Evolutionary conservation across 2,329 filamentous ascomycete genomes (phyloP), one percentile per base, ranked within the genome.

Genomic region (Pseudophaeomoniella oleicola): DNA sequence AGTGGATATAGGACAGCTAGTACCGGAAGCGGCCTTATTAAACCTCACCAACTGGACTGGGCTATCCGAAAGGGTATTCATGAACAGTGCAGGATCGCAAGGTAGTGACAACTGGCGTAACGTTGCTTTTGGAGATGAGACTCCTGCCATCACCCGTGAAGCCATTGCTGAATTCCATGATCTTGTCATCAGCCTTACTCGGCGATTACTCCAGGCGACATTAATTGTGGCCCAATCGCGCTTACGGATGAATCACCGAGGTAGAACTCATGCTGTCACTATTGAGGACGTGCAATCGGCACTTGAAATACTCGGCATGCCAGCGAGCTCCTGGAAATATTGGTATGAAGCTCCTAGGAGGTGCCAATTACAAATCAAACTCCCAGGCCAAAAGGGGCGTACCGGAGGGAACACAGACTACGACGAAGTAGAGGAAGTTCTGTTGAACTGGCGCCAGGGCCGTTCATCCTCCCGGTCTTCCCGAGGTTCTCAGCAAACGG

Each of bases 101-200:
- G 58, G 65, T 10, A 71, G 75, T 37, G 67, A 72, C 38, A 86
- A 83, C 50, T 92, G 82, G 83, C 63, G 60, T 19, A 64, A 62
- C 29, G 47, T 81, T 5, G 66, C 69, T 14, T 66, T 69, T 17
- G 53, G 54, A 36, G 49, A 49, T 3, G 66, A 72, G 38, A 63
- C 63, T 3, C 86, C 86, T 0, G 74, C 79, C 0, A 72, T 94
- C 15, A 76, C 80, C 45, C 71, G 76, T 4, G 86, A 82, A 2
- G 76, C 81, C 0, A 67, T 92, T n/a, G 67, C 72, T 4, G 83
- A 90, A 46, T 78, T 94, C 32, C 69, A 86, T 48, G 71, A 71
- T 5, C 56, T 94, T 2, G 64, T 71, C 0, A 53, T 81, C 1
- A 80, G 71, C 37, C 45, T 90, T 11, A 87, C 81, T 0, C 73